Evolutionary conservation across 257 asterid species (phyloP), one percentile per base, ranked within the genome.

Genomic region (Eustoma russellianum): DNA sequence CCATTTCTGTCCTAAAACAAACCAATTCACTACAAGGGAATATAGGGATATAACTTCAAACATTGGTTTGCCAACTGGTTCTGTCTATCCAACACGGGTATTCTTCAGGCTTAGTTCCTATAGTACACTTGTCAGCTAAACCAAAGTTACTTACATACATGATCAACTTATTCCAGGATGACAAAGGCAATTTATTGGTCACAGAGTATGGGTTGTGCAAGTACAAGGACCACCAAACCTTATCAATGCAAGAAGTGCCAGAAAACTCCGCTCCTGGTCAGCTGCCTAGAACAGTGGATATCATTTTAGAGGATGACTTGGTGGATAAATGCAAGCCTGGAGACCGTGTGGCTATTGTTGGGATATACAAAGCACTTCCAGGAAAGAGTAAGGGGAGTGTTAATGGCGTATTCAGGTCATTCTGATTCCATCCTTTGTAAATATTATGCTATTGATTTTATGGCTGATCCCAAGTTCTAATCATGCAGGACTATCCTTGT

Each of bases 191-290:
- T 76, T 71, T 91, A 76, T 65, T 91, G 74, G 96, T 87, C 47
- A 91, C 96, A 9, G 96, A 91, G 77, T 91, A 64, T 51, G 96
- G 98, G 18, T 65, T 91, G 55, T 87, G 96, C 69, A 75, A 74
- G 55, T 82, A 91, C 53, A 91, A 87, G 76, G 96, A 91, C 73
- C 96, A 91, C 75, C 98, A 91, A 65, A 77, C 96, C 18, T 48
- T 91, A 48, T 84, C 98, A 41, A 79, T 91, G 96, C 98, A 87
- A 80, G 95, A 87, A 71, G 92, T 87, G 48, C 98, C 98, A 2
- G 98, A 91, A 70, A 91, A 91, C 68, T 77, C 96, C 50, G 95
- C 96, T 74, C 98, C 96, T 55, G 96, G 98, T 60, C 98, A 91
- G 61, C 96, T 91, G 62, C 95, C 96, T 63, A 70, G 96, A 66